Conservation (phyloP, 2,329 filamentous ascomycete genomes). For the Penicillium sp. region DNA sequence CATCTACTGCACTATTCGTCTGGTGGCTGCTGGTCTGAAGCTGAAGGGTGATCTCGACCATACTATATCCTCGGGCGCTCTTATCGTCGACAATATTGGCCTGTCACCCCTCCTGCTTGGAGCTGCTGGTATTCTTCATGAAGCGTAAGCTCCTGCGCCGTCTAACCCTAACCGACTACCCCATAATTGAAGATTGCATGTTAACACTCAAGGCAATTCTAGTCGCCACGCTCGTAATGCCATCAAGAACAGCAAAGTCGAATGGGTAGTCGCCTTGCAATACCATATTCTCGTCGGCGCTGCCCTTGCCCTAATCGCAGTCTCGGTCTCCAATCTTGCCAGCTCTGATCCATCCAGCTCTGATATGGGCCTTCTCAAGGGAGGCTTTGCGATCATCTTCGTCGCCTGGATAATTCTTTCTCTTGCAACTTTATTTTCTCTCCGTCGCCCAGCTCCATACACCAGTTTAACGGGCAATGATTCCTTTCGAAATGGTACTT, state of each 20-base stretch:
- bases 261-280: slow-evolving; percentile 13
- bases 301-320: slow-evolving; percentile 10
- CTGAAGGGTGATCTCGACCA: not conserved
- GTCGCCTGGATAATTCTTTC: slow-evolving; percentile 1
- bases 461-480: not conserved
- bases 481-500: slow-evolving; percentile 8
- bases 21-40: slow-evolving; percentile 8
- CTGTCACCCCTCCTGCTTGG: slow-evolving; percentile 8
- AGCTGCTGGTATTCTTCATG: slow-evolving; percentile 8
- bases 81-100: slow-evolving; percentile 11
- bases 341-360: not conserved
- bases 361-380: slow-evolving; percentile 1
- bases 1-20: slow-evolving; percentile 7
- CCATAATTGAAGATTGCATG: not conserved
- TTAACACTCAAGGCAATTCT: not conserved
- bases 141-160: slow-evolving; percentile 1
- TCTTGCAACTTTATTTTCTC: not conserved
- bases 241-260: slow-evolving; percentile 4
- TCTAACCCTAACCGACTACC: no score
- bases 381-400: slow-evolving; percentile 9
- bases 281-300: slow-evolving; percentile 10
- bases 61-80: not conserved
- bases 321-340: not conserved
- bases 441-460: slow-evolving; percentile 3
- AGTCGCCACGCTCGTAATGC: slow-evolving; percentile 7